phyloP scores from a whole-genome alignment of 257 asterid genomes.

The Ballota nigra region DNA sequence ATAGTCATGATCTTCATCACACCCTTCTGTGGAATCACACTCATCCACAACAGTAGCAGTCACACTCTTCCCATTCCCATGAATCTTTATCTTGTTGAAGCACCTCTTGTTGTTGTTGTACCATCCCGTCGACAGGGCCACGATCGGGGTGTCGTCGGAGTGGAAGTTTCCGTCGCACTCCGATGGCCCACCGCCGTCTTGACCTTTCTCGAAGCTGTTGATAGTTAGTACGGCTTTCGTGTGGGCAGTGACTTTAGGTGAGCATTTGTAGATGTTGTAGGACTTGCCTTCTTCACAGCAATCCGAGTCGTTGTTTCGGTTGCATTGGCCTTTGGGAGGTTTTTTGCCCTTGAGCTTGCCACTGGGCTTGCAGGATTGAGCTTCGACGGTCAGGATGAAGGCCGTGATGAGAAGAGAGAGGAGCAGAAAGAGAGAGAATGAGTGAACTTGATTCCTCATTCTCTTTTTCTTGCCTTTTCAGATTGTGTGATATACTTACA shows the following conservation, averaged over 20 bases:
- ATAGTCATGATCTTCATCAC: not conserved
- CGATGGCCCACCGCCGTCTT: constrained; percentile 33
- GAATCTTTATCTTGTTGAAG: constrained; percentile 14
- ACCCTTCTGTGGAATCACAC: constrained; percentile 27
- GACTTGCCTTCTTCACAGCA: constrained; percentile 35
- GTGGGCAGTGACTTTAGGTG: constrained; percentile 11
- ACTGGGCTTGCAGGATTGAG: constrained; percentile 30
- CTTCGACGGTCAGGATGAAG: not conserved
- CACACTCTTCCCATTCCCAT: constrained; percentile 35
- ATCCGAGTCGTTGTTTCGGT: constrained; percentile 22
- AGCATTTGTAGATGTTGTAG: constrained; percentile 34
- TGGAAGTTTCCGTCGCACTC: constrained; percentile 36
- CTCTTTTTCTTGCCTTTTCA: no score
- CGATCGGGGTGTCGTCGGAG: constrained; percentile 32
- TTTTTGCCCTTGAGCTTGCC: constrained; percentile 36
- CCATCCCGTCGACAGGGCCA: constrained; percentile 42
- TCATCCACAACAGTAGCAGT: constrained; percentile 39
- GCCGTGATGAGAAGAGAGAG: constrained; percentile 4
- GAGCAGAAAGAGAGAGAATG: constrained; percentile 7
- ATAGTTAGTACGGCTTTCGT: constrained; percentile 31
- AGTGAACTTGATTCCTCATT: constrained; percentile 1
- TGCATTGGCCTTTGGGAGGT: constrained; percentile 38
- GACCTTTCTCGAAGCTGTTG: constrained; percentile 34
- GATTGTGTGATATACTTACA: not conserved
- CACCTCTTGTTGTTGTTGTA: constrained; percentile 29